Base-by-base conservation (phyloP, 768 basidiomycete genomes). In the Chalciporus chontae region DNA sequence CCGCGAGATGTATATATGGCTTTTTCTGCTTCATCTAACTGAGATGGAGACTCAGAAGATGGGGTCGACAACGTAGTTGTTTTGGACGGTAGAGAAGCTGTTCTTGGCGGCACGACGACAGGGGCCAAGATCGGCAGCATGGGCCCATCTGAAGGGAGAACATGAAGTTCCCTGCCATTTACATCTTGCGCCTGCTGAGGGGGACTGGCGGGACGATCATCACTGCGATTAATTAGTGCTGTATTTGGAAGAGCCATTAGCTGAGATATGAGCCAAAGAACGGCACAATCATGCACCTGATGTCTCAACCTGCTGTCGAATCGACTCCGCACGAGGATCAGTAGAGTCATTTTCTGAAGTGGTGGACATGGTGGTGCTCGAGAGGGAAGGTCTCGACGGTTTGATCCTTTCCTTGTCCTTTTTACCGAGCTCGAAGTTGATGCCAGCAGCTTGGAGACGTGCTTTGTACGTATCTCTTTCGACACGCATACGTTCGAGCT, bases 401-500 rank as follows among this genome's bases (percentile, higher is more conserved):
- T 21, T 66, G 11, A 47, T 34, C 38, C 51, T 62, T 43, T 56
- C 63, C 54, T 47, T 68, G 14, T 63, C 68, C 50, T 60, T 70
- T 54, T 56, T 69, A 19, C 51, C 26, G 29, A 64, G 50, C 74
- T 86, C 73, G 76, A 70, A 40, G 62, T 65, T 52, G 52, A 65
- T 44, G 37, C 64, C 59, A 57, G 69, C 54, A 65, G 63, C 56
- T 37, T 58, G 56, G 10, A 70, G 59, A 38, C 66, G 66, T n/a
- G 61, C 31, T 43, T 71, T 71, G 47, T 74, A 87, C 8, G 75
- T 64, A 61, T 94, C 92, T 15, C 93, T 79, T 65, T 95, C 93
- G 10, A 73, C 73, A 13, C 93, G 77, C 44, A 95, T 79, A 47
- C 93, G 81, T 57, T 94, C 92, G 39, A 91, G 76, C 59, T 95